Conservation (phyloP, 208 protist species). For the Vickermania spadyakhi region DNA sequence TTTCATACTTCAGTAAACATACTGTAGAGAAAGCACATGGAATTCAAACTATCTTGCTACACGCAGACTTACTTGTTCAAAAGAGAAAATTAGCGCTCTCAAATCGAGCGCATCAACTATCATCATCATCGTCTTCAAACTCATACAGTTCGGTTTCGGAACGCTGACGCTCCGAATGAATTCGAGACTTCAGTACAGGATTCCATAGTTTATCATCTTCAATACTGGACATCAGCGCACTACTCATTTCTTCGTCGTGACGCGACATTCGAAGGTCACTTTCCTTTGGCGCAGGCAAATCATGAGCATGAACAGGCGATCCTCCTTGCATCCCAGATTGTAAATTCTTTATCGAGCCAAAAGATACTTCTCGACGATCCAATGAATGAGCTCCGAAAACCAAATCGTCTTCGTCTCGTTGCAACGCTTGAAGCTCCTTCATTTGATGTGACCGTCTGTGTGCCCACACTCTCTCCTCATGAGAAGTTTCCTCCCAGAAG, state of each 20-base stretch:
- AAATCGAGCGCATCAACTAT: slow-evolving; percentile 1
- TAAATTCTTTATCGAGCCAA: slow-evolving; percentile 55
- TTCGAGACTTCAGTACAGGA: slow-evolving; percentile 58
- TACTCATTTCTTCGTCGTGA: slow-evolving; percentile 77
- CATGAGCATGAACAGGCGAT: slow-evolving; percentile 71
- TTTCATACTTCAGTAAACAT: background rate
- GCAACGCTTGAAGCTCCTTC: slow-evolving; percentile 81
- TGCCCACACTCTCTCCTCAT: slow-evolving; percentile 85
- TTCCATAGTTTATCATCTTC: slow-evolving; percentile 90
- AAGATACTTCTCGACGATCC: slow-evolving; percentile 60
- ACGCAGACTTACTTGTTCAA: too few species aligned
- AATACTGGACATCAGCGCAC: slow-evolving; percentile 83
- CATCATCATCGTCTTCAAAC: slow-evolving; percentile 84
- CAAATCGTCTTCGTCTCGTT: slow-evolving; percentile 69
- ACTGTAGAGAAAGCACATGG: too few species aligned
- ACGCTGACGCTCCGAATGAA: slow-evolving; percentile 43
- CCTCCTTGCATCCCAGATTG: slow-evolving; percentile 76
- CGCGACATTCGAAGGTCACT: slow-evolving; percentile 61
- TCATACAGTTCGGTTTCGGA: slow-evolving; percentile 59
- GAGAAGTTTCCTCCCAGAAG: slow-evolving; percentile 87
- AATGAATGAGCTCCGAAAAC: slow-evolving; percentile 69
- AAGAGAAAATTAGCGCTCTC: background rate
- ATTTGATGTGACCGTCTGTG: slow-evolving; percentile 79
- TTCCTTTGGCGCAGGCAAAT: slow-evolving; percentile 68
- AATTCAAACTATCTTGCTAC: too few species aligned